Base-by-base conservation (phyloP, 805 yeast genomes). In the Yarrowia divulgata region DNA sequence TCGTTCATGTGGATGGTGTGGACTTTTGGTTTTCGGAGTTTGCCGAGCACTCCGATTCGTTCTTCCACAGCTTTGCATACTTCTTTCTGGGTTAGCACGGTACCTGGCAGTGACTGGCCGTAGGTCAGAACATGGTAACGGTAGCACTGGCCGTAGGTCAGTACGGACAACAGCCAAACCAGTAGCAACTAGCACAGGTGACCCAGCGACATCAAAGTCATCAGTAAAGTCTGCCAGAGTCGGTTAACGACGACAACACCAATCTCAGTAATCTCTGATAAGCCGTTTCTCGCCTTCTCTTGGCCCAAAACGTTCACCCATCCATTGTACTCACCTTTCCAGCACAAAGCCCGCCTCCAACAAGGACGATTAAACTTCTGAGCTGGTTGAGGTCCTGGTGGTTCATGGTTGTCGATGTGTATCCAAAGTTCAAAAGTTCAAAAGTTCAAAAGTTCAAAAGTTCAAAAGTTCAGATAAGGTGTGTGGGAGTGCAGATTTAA, bases 311-410 rank as follows among this genome's bases (percentile, higher is more conserved):
- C 19, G 19, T 32, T 19, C 14, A 19, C 12, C 8, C 3, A 19
- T 1, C 34, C 39, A 16, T 14, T 8, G 9, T 23, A 64, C 76
- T 73, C 67, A 77, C 71, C 71, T 81, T 87, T 0, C 90, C 90
- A 1, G 88, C 79, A 32, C 87, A 86, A 71, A 85, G 88, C 7
- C 90, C 90, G 8, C 90, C 90, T 6, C 85, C 90, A 10, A 87
- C 79, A 14, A 87, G 79, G 3, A 86, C 82, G 8, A 87, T 71
- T 70, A 74, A 35, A 19, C 62, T 66, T 16, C 60, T 18, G 18
- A 63, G 57, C 57, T 63, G 66, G 52, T 35, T 42, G n/a, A 42
- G 2, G 46, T 60, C 42, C 52, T 34, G 42, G 34, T 60, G 50
- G 34, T 60, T 60, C 66, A 60, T 60, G 34, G 16, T 34, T 14